Evolutionary conservation across 176 grass and related monocot species (phyloP).

Genomic region (Olyra latifolia): DNA sequence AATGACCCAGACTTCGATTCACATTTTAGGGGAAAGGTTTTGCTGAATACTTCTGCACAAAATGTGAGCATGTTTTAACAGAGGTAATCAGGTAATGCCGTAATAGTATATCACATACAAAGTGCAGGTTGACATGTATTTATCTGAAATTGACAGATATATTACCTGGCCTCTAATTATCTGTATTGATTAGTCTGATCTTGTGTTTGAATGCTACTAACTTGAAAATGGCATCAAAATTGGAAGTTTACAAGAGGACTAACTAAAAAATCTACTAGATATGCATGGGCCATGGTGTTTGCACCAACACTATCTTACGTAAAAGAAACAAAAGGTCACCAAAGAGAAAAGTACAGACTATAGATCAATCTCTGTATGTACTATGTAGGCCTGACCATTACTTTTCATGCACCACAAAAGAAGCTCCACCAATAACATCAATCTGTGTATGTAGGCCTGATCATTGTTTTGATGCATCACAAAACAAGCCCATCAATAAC

Average conservation of each 20-base stretch:
- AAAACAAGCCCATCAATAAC: background rate
- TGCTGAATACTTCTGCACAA: background rate
- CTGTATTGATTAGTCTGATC: background rate
- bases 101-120: background rate
- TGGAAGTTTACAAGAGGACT: background rate
- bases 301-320: background rate
- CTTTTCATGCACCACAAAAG: background rate
- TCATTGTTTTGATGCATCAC: conserved; percentile 1
- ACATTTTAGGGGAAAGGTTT: background rate
- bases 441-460: background rate
- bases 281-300: background rate
- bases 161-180: background rate
- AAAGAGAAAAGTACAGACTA: background rate
- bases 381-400: background rate
- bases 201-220: background rate
- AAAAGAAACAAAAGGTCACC: background rate
- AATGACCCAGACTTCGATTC: background rate
- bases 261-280: background rate
- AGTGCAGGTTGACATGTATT: background rate
- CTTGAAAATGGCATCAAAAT: background rate
- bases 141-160: background rate
- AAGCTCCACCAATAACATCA: background rate
- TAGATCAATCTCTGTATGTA: background rate
- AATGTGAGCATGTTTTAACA: background rate
- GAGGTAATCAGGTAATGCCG: background rate